These are phyloP conservation scores for Neophaeococcomyces aloes DNA, from an alignment of 2,329 filamentous ascomycete species.

Conservation along the genomic window DNA sequence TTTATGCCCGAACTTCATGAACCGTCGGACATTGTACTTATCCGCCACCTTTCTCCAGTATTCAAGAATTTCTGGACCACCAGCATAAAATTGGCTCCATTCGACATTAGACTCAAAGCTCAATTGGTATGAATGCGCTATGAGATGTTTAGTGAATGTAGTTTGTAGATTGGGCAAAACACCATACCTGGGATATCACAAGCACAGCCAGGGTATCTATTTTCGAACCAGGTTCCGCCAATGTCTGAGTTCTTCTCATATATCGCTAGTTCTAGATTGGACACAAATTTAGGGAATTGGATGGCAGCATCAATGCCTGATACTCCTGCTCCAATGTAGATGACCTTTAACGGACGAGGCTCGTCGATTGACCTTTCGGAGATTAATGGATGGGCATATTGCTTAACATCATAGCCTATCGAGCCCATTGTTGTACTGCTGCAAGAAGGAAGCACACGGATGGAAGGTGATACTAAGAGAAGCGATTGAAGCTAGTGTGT, in stretches of 20 bases:
- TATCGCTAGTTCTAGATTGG: constrained; percentile 18
- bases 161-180: constrained; percentile 2
- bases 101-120: constrained; percentile 32
- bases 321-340: constrained; percentile 17
- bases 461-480: too few species aligned
- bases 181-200: constrained; percentile 17
- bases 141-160: too few species aligned
- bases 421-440: too few species aligned
- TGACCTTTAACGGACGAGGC: constrained; percentile 6
- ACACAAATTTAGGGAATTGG: constrained; percentile 12
- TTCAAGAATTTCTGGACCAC: constrained; percentile 18
- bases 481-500: too few species aligned
- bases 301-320: constrained; percentile 14
- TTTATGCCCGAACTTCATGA: constrained; percentile 23
- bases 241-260: constrained; percentile 29
- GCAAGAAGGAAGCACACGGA: too few species aligned
- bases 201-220: constrained; percentile 33
- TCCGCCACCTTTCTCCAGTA: constrained; percentile 17
- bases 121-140: constrained; percentile 38
- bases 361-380: too few species aligned
- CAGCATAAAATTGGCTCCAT: constrained; percentile 21
- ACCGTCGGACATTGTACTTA: constrained; percentile 21
- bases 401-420: too few species aligned
- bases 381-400: too few species aligned
- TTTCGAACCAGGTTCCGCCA: constrained; percentile 32